Evolutionary conservation across 2,329 filamentous ascomycete species (phyloP).

Genomic region (Stylonectria norvegica): DNA sequence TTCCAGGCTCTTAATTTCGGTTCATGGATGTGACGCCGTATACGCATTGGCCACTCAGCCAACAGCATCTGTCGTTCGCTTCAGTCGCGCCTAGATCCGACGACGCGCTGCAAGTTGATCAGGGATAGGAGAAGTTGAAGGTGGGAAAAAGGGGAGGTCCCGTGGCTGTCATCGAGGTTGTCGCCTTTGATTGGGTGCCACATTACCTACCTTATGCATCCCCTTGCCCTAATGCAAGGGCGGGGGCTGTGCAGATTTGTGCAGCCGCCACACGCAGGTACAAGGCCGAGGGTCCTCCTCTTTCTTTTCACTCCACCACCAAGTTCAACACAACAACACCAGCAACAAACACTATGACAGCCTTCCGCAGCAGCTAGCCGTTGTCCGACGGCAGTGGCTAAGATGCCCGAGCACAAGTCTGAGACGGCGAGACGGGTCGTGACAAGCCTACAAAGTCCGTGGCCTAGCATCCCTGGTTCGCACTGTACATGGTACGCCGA

Average conservation of each 20-base stretch:
- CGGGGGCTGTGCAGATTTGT: too few species aligned
- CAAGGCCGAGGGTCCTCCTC: too few species aligned
- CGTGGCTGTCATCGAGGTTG: too few species aligned
- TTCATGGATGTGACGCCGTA: slow-evolving; percentile 9
- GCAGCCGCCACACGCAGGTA: too few species aligned
- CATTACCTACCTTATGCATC: too few species aligned
- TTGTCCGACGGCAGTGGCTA: slow-evolving; percentile 7
- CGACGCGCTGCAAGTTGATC: slow-evolving; percentile 21
- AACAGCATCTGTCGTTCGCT: not conserved
- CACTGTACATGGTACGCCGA: not conserved
- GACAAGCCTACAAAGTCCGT: not conserved
- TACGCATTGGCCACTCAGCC: not conserved
- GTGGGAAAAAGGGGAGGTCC: slow-evolving; percentile 4
- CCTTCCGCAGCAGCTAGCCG: not conserved
- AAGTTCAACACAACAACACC: too few species aligned
- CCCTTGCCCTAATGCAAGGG: too few species aligned
- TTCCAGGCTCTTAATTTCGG: slow-evolving; percentile 18
- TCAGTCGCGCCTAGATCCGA: slow-evolving; percentile 1
- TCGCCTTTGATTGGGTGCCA: too few species aligned
- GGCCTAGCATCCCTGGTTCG: not conserved
- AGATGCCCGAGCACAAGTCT: not conserved
- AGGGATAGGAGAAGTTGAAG: slow-evolving; percentile 19
- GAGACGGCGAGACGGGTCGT: not conserved
- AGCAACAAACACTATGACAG: too few species aligned
- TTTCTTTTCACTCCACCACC: too few species aligned